Percentiles rank a stretch among this genome's conserved stretches.
Conservation (phyloP, 2,329 filamentous ascomycete genomes). For the Ceratocystis eucalypticola region DNA sequence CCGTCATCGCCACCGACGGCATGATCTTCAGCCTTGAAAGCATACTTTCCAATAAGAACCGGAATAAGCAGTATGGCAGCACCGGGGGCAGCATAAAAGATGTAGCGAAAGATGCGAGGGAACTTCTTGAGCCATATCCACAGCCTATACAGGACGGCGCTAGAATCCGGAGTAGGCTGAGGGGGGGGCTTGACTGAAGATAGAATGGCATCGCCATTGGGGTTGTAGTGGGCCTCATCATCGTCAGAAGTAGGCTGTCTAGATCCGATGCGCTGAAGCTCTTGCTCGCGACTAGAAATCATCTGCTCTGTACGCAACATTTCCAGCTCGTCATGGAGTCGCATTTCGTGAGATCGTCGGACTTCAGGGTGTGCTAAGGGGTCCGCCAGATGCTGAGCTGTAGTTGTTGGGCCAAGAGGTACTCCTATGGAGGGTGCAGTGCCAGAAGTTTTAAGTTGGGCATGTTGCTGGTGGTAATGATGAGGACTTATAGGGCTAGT, state of each 20-base stretch:
- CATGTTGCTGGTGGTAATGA: conserved; percentile 3
- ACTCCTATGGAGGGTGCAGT: conserved; percentile 3
- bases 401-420: conserved; percentile 13
- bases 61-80: conserved; percentile 35
- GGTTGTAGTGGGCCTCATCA: conserved; percentile 24
- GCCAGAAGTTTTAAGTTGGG: conserved; percentile 4
- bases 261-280: conserved; percentile 15
- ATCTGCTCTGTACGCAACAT: conserved; percentile 35
- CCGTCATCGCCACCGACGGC: conserved; percentile 54
- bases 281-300: conserved; percentile 29
- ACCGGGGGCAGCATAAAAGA: conserved; percentile 36
- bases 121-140: conserved; percentile 37
- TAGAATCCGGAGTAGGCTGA: conserved; percentile 18
- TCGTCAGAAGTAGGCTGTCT: conserved; percentile 13
- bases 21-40: conserved; percentile 28
- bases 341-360: conserved; percentile 20
- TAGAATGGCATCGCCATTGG: conserved; percentile 7
- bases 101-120: conserved; percentile 36
- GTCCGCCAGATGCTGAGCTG: conserved; percentile 7
- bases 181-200: conserved; percentile 14
- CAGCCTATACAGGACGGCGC: conserved; percentile 29
- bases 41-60: conserved; percentile 32
- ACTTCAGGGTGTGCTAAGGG: conserved; percentile 7
- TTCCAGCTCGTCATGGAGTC: conserved; percentile 37
- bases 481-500: conserved; percentile 14